Evolutionary conservation across 2,329 filamentous ascomycete genomes (phyloP).

Genomic region (Nannizziopsis arthrosporioides): DNA sequence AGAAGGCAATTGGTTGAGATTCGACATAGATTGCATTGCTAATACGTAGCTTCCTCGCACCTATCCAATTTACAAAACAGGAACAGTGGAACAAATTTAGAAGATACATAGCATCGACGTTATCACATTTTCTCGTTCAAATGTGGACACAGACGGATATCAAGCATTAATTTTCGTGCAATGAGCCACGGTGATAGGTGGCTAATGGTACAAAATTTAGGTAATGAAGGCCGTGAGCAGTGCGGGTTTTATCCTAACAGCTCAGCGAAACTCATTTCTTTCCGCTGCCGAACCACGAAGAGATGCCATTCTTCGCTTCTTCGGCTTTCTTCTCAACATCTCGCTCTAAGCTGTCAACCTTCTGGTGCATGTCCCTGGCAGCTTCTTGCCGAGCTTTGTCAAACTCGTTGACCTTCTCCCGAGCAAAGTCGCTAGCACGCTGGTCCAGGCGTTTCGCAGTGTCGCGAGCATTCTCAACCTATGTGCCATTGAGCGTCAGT

Average conservation of each 20-base stretch:
- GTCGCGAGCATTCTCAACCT: constrained; percentile 51
- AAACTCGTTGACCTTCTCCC: constrained; percentile 46
- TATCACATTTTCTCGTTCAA: no score
- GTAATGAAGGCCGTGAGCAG: not conserved
- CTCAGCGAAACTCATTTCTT: constrained; percentile 12
- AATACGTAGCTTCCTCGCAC: no score
- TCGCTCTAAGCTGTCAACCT: constrained; percentile 67
- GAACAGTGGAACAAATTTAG: no score
- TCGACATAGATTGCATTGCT: no score
- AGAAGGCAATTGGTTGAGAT: no score
- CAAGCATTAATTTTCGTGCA: no score
- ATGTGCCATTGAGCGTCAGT: constrained; percentile 19
- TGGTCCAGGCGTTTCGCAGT: constrained; percentile 47
- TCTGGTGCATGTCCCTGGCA: constrained; percentile 38
- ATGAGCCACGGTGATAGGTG: no score
- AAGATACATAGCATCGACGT: no score
- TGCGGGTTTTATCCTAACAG: not conserved
- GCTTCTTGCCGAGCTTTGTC: constrained; percentile 56
- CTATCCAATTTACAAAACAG: no score
- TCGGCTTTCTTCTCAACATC: constrained; percentile 66
- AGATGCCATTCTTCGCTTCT: constrained; percentile 74
- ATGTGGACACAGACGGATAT: no score
- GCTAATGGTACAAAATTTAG: not conserved
- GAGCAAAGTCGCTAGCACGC: constrained; percentile 47
- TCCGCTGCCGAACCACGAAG: constrained; percentile 68